A percentile compares a stretch with the other conserved stretches of the same genome.
Evolutionary conservation across 2,329 filamentous ascomycete genomes (phyloP).

Genomic region (Dactylellina sp.): DNA sequence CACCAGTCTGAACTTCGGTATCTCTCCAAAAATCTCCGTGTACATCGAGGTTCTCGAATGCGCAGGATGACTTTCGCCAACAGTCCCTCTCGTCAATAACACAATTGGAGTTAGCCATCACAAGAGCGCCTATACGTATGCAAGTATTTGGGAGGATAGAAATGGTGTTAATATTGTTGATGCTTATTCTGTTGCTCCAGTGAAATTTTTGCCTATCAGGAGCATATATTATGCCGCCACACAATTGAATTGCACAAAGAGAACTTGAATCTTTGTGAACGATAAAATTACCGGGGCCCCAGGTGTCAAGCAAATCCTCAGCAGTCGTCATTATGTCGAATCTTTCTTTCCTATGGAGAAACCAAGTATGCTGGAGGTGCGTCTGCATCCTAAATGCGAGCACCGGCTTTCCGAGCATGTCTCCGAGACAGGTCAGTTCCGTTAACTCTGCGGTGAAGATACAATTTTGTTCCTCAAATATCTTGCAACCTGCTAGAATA

Average conservation of each 20-base stretch:
- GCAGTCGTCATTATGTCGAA: constrained; percentile 16
- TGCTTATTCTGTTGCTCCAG: not conserved
- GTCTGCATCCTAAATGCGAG: constrained; percentile 5
- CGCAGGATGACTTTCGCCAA: constrained; percentile 4
- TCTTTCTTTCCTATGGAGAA: not conserved
- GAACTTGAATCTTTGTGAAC: not conserved
- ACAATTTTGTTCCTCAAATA: not conserved
- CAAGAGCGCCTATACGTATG: constrained; percentile 15
- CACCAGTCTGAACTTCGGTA: constrained; percentile 11
- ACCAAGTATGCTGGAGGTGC: not conserved
- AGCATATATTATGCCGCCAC: constrained; percentile 17
- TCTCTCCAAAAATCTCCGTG: constrained; percentile 6
- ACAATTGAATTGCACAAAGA: constrained; percentile 17
- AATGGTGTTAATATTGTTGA: not conserved
- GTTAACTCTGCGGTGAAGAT: constrained; percentile 2
- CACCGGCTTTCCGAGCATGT: constrained; percentile 15
- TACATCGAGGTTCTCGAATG: constrained; percentile 20
- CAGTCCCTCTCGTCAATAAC: constrained; percentile 21
- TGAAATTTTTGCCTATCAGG: constrained; percentile 4
- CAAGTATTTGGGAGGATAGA: not conserved
- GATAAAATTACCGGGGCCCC: constrained; percentile 33
- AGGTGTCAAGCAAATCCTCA: constrained; percentile 25
- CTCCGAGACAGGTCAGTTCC: constrained; percentile 27
- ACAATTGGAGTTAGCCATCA: constrained; percentile 13
- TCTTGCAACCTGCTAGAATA: constrained; percentile 3